phyloP scores from a whole-genome alignment of 2,329 filamentous ascomycete species.

The Acarospora socialis region DNA sequence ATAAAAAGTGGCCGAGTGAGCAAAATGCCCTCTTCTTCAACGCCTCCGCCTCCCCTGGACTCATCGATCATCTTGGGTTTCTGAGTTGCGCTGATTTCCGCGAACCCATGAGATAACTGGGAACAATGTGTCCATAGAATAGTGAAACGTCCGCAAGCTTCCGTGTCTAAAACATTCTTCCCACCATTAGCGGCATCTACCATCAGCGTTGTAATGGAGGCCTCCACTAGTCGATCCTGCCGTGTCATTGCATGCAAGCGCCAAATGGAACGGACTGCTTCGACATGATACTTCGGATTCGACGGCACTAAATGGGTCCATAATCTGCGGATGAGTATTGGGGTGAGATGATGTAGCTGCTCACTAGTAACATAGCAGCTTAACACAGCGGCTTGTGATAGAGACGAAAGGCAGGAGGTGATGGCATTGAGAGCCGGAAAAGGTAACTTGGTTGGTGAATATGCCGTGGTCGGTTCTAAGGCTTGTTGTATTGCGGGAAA shows the following conservation, averaged over 20 bases:
- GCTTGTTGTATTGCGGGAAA: too few relatives aligned
- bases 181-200: constrained; percentile 38
- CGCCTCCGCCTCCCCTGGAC: not conserved
- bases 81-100: not conserved
- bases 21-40: too few relatives aligned
- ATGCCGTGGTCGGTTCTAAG: too few relatives aligned
- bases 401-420: too few relatives aligned
- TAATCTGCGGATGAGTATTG: constrained; percentile 53
- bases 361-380: constrained; percentile 22
- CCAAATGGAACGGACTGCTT: constrained; percentile 77
- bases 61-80: constrained; percentile 18
- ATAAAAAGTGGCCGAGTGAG: too few relatives aligned
- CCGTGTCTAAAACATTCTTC: constrained; percentile 35
- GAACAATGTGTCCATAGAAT: constrained; percentile 69
- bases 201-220: constrained; percentile 57
- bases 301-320: constrained; percentile 74
- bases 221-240: constrained; percentile 62
- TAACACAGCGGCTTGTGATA: too few relatives aligned
- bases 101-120: constrained; percentile 14
- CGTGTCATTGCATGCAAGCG: constrained; percentile 61
- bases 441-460: too few relatives aligned
- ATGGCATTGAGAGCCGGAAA: too few relatives aligned
- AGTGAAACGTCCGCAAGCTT: constrained; percentile 55
- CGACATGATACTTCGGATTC: constrained; percentile 85
- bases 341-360: constrained; percentile 47